A percentile compares a stretch with the other conserved stretches of the same genome.
Evolutionary conservation across 176 grass and related monocot genomes (phyloP).

Genomic region (Otatea glauca): DNA sequence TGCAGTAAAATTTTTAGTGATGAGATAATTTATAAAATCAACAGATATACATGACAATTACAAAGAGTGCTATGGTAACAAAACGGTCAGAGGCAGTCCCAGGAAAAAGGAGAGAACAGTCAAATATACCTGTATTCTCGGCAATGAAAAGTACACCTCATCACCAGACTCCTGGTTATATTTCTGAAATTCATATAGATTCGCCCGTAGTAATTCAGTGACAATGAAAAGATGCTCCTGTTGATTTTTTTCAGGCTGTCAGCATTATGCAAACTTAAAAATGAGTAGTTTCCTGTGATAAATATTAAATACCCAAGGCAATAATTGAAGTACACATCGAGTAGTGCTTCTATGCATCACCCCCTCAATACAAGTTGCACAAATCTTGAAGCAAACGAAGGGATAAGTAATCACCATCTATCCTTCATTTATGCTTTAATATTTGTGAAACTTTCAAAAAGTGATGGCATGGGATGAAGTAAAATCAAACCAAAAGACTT

Average conservation of each 20-base stretch:
- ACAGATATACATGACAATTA: constrained; percentile 2
- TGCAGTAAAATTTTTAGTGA: constrained; percentile 6
- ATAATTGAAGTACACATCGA: constrained; percentile 22
- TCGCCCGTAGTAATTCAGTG: constrained; percentile 85
- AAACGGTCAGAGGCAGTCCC: not conserved
- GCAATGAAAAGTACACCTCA: constrained; percentile 81
- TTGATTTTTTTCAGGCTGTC: constrained; percentile 34
- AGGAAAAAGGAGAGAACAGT: not conserved
- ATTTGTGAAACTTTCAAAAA: too few species aligned
- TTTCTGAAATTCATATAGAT: constrained; percentile 98
- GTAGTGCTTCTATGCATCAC: too few species aligned
- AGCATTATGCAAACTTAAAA: constrained; percentile 38
- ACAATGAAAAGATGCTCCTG: constrained; percentile 99
- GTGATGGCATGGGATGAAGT: not conserved
- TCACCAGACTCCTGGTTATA: constrained; percentile 87
- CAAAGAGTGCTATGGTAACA: constrained; percentile 19
- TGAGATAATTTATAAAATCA: constrained; percentile 4
- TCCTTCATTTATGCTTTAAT: too few species aligned
- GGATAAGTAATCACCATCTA: too few species aligned
- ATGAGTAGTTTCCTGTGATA: constrained; percentile 9
- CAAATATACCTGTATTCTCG: constrained; percentile 86
- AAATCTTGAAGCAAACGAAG: too few species aligned
- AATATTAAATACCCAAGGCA: constrained; percentile 7
- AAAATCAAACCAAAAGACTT: constrained; percentile 19
- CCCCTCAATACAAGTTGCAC: too few species aligned